Base-by-base conservation (phyloP, 225 moss, liverwort and hornwort species). In the Neckera pumila region DNA sequence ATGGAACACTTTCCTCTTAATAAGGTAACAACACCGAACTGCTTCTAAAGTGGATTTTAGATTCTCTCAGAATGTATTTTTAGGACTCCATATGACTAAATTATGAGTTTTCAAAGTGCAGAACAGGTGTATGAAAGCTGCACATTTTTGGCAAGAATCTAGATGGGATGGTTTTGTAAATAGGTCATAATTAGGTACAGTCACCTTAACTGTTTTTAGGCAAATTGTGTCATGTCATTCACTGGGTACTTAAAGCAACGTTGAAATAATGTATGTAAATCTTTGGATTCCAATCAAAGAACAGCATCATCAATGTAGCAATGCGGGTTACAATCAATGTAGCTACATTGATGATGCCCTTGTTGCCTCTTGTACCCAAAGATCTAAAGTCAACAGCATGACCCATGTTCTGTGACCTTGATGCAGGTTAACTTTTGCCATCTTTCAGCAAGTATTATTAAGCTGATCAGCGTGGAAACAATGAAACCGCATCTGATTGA, bases 401-500 rank as follows among this genome's bases (percentile, higher is more conserved):
- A 36, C 42, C 49, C 23, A 33, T 85, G 30, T 43, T 36, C 60
- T 88, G 84, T 88, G 74, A 43, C 72, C 59, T 59, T 81, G 59
- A 74, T 90, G 92, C 92, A 92, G 92, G 86, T 83, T 82, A 62
- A 22, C 38, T 79, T 19, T 21, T 88, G 43, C 62, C 57, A 36
- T 74, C 34, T 89, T 76, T 63, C 61, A 63, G 66, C 80, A 58
- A 59, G 45, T 47, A 26, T 43, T 78, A 36, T 64, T 87, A 67
- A 84, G 53, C 71, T 90, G 83, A 83, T 71, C n/a, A 70, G 30
- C 81, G 83, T 66, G 72, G 79, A 85, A 56, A 79, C 85, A 15
- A 69, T 92, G 92, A 91, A 88, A 47, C 76, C 86, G 17, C 49
- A 63, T 81, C 56, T 82, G 78, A 82, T 72, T 45, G 89, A 90